phyloP scores from a whole-genome alignment of 1,139 yeast genomes.

The Pichia sp. region DNA sequence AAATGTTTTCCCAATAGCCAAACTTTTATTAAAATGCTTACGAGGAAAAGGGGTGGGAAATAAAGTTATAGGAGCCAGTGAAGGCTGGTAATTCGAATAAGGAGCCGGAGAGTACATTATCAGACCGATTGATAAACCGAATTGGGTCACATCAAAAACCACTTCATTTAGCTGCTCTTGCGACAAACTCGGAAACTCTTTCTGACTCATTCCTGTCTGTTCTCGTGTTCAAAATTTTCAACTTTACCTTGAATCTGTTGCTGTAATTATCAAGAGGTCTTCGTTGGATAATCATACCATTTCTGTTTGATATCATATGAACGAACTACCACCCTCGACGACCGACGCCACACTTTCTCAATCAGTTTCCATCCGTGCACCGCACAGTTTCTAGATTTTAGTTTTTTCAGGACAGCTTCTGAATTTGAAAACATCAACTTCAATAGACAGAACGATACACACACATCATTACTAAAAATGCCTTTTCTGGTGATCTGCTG shows the following conservation, averaged over 20 bases:
- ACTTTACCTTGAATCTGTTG: no score
- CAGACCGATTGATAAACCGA: conserved; percentile 76
- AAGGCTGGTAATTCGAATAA: conserved; percentile 45
- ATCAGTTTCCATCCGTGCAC: neutral
- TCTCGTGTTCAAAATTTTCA: neutral
- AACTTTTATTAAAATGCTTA: conserved; percentile 60
- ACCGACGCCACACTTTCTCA: neutral
- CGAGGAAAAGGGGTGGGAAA: conserved; percentile 88
- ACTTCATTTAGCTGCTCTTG: conserved; percentile 21
- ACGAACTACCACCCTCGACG: neutral
- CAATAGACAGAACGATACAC: no score
- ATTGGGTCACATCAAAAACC: conserved; percentile 56
- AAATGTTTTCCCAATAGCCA: conserved; percentile 62
- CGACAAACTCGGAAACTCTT: conserved; percentile 21
- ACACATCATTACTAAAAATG: no score
- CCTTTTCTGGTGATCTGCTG: no score
- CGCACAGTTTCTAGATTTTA: neutral
- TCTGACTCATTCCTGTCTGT: conserved; percentile 4
- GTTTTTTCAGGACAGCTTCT: neutral
- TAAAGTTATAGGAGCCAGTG: conserved; percentile 80
- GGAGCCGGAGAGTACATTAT: conserved; percentile 65
- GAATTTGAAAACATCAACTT: neutral
- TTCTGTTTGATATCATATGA: no score
- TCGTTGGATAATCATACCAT: no score
- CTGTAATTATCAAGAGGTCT: no score